phyloP scores from a whole-genome alignment of 2,329 filamentous ascomycete genomes.

The Claviceps paspali region DNA sequence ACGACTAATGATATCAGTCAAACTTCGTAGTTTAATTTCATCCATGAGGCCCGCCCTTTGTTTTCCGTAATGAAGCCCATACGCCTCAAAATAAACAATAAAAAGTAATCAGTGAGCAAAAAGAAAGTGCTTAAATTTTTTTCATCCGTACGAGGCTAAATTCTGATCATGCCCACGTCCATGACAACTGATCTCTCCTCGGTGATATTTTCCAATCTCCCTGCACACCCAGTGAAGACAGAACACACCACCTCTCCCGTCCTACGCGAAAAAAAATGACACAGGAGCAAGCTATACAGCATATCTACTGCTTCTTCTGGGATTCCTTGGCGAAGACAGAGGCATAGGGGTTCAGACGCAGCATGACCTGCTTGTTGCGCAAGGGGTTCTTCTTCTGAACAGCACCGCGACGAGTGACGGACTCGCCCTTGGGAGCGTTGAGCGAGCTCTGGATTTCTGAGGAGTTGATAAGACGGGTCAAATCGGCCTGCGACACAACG shows the following conservation, averaged over 20 bases:
- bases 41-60: too few relatives aligned
- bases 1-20: too few relatives aligned
- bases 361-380: conserved; percentile 94
- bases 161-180: background rate
- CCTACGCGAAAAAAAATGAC: background rate
- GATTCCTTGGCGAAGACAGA: conserved; percentile 65
- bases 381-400: conserved; percentile 99
- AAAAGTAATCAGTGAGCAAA: too few relatives aligned
- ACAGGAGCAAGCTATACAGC: background rate
- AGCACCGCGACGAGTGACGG: conserved; percentile 72
- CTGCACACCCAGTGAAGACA: conserved; percentile 25
- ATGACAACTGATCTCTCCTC: background rate
- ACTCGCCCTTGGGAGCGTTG: conserved; percentile 76
- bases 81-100: conserved; percentile 14
- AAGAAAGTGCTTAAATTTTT: too few relatives aligned
- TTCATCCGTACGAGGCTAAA: too few relatives aligned
- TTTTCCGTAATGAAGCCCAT: conserved; percentile 17
- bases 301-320: conserved; percentile 22
- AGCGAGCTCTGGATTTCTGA: conserved; percentile 96
- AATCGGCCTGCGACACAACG: conserved; percentile 85
- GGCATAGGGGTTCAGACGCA: conserved; percentile 97
- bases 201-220: conserved; percentile 10
- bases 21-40: too few relatives aligned
- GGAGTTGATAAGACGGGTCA: conserved; percentile 97
- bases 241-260: background rate